A percentile compares a stretch with the other conserved stretches of the same genome.
phyloP scores from a whole-genome alignment of 2,329 filamentous ascomycete genomes.

The Ophiocordyceps polyrhachis-furcata region DNA sequence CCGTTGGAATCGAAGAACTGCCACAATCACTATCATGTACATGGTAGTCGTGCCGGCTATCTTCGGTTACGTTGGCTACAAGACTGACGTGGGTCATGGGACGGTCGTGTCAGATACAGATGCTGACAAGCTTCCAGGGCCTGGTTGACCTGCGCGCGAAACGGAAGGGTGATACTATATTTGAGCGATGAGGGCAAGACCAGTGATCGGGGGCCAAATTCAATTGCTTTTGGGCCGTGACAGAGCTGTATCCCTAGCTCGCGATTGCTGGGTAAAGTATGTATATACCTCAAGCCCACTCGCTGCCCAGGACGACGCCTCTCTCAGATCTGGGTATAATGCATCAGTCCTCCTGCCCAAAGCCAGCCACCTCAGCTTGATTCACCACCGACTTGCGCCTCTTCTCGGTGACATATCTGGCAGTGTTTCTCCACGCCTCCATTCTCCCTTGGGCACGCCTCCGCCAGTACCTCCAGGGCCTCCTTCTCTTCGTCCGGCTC shows the following conservation, averaged over 20 bases:
- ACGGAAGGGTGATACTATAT: conserved; percentile 67
- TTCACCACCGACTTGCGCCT: conserved; percentile 13
- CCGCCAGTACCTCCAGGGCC: conserved; percentile 5
- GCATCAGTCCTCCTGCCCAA: conserved; percentile 1
- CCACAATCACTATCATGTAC: conserved; percentile 62
- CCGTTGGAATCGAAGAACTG: conserved; percentile 75
- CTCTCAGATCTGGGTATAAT: conserved; percentile 10
- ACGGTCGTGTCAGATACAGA: background rate
- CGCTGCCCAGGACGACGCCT: background rate
- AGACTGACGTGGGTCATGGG: conserved; percentile 59
- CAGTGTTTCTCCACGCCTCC: conserved; percentile 45
- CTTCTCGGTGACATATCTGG: conserved; percentile 29
- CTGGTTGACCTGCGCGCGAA: conserved; percentile 75
- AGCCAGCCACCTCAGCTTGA: background rate
- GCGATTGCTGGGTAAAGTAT: background rate
- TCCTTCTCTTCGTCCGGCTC: conserved; percentile 20
- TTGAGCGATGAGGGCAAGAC: conserved; percentile 44
- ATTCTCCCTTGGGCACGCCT: conserved; percentile 35
- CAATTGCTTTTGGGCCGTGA: background rate
- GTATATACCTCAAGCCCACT: background rate
- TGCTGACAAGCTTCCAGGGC: conserved; percentile 38
- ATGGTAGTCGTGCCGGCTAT: conserved; percentile 52
- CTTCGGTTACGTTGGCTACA: conserved; percentile 54
- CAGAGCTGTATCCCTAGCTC: background rate
- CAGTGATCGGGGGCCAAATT: conserved; percentile 2